Evolutionary conservation across 208 protist species (phyloP), one percentile per base, ranked within the genome.

Genomic region (Crithidia thermophila): DNA sequence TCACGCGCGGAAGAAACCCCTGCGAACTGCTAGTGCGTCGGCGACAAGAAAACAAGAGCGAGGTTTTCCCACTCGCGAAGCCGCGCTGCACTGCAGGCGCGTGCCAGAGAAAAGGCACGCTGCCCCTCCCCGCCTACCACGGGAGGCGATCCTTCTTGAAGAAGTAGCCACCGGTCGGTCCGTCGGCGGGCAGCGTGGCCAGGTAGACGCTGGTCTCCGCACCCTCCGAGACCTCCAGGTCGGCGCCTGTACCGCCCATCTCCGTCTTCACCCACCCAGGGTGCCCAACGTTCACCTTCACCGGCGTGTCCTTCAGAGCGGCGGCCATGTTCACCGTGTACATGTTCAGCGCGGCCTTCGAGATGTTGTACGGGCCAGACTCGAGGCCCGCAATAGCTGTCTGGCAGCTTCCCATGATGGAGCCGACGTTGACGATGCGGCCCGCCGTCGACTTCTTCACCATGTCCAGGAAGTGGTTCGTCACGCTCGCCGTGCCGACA

Each of bases 331-430:
- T 84, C 56, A 81, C 77, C n/a, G 88, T 91, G 78, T 94, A 90
- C 82, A 91, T 88, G 72, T 94, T 94, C 34, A 94, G 65, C 23
- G 85, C 84, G n/a, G 88, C 73, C 74, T 91, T 94, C 23, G 80
- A 86, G 23, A 77, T 65, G 33, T 72, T 85, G 73, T 91, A 94
- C 1, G 82, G 60, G 14, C 58, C 66, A 14, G 46, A 55, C 9
- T 58, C 62, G 21, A 82, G 37, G 2, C 47, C 27, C 14, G 27
- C 39, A 7, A 47, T 14, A 31, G 70, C 30, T 11, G 74, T 46
- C 25, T 60, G n/a, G n/a, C 83, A 76, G 40, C 82, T 89, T 39
- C 72, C 87, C 77, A 90, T 87, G 43, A 82, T 81, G 13, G 88
- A 86, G 34, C 79, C 67, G 27, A 94, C 72, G 37, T 89, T 91